A percentile compares a stretch with the other conserved stretches of the same genome.
Evolutionary conservation across 352 stramenopile species (phyloP).

Genomic region (Phytophthora pseudosyringae): DNA sequence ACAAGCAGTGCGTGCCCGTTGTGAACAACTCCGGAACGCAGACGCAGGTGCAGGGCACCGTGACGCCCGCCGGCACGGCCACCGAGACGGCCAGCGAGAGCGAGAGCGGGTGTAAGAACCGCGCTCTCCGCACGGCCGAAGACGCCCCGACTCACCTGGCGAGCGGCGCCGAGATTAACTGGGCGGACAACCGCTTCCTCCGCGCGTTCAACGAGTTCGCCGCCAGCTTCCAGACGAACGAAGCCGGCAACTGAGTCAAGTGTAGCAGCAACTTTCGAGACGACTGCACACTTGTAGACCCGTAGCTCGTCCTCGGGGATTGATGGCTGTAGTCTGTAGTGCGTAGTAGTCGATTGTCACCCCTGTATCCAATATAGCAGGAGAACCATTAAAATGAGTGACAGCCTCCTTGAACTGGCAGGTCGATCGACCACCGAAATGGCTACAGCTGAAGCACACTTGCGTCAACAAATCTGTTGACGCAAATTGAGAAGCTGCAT

Average conservation of each 20-base stretch:
- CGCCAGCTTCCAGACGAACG: constrained; percentile 20
- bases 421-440: constrained; percentile 11
- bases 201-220: constrained; percentile 43
- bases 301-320: constrained; percentile 8
- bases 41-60: constrained; percentile 21
- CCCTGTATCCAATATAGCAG: background rate
- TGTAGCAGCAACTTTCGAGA: constrained; percentile 1
- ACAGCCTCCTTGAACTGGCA: background rate
- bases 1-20: constrained; percentile 47
- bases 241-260: constrained; percentile 12
- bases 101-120: constrained; percentile 29
- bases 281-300: constrained; percentile 9
- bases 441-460: constrained; percentile 12
- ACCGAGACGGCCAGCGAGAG: constrained; percentile 15
- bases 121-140: constrained; percentile 26
- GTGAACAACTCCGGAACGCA: constrained; percentile 30
- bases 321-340: constrained; percentile 8
- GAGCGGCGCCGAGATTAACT: constrained; percentile 34
- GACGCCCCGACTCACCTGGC: constrained; percentile 29
- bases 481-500: background rate
- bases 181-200: constrained; percentile 41
- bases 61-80: constrained; percentile 18
- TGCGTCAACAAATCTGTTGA: constrained; percentile 11
- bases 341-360: background rate
- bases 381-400: constrained; percentile 10